These are phyloP conservation scores for Helminthosporium solani DNA, from an alignment of 2,329 filamentous ascomycete genomes.

Conservation along the genomic window DNA sequence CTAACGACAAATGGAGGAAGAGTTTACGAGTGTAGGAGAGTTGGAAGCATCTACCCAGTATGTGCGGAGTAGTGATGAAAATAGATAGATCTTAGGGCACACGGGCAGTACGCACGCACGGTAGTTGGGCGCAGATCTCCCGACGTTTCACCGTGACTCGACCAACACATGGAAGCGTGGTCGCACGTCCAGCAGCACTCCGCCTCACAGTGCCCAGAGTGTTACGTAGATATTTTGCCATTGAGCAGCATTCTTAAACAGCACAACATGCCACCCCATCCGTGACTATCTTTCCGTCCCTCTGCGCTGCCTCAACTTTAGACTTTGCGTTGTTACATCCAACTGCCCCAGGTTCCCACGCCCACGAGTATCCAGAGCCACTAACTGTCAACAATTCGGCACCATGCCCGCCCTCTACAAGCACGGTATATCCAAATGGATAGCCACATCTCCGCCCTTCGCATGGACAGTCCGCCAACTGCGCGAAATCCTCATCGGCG, in stretches of 20 bases:
- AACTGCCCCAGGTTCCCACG: background rate
- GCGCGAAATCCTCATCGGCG: slow-evolving; percentile 82
- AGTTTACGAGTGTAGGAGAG: slow-evolving; percentile 6
- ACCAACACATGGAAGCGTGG: slow-evolving; percentile 18
- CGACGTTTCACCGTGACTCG: background rate
- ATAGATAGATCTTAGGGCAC: too few species aligned
- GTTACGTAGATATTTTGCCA: slow-evolving; percentile 34
- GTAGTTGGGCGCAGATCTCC: background rate
- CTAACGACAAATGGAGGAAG: background rate
- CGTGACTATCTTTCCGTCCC: slow-evolving; percentile 14
- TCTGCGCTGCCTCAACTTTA: too few species aligned
- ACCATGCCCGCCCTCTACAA: slow-evolving; percentile 56
- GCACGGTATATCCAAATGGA: slow-evolving; percentile 68
- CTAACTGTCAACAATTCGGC: slow-evolving; percentile 17
- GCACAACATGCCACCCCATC: slow-evolving; percentile 29
- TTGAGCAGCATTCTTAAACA: slow-evolving; percentile 28
- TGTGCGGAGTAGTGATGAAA: background rate
- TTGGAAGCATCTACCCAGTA: too few species aligned
- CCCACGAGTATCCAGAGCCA: slow-evolving; percentile 12
- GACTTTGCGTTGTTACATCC: background rate
- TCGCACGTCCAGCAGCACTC: slow-evolving; percentile 22
- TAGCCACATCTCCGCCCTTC: slow-evolving; percentile 83
- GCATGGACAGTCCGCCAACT: slow-evolving; percentile 83
- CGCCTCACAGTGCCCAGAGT: slow-evolving; percentile 24
- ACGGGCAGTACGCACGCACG: too few species aligned